Conservation (phyloP, 1,139 yeast species). For the Hyphopichia wangnamkhiaoensis region DNA sequence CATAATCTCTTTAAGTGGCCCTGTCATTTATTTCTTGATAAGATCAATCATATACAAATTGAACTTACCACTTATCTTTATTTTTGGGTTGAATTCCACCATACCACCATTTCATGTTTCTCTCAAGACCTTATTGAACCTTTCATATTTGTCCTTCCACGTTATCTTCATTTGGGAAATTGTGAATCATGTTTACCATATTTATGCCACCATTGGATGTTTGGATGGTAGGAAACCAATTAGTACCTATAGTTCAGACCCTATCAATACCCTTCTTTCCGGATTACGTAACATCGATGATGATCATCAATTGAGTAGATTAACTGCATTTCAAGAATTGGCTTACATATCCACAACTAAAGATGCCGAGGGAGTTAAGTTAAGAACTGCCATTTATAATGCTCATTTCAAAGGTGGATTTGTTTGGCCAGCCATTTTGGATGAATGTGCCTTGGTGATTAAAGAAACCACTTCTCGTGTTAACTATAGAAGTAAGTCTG, state of each 20-base stretch:
- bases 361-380: slow-evolving; percentile 42
- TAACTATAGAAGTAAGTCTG: slow-evolving; percentile 34
- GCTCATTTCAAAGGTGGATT: slow-evolving; percentile 46
- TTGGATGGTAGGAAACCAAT: slow-evolving; percentile 71
- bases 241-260: slow-evolving; percentile 68
- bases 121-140: slow-evolving; percentile 31
- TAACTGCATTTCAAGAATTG: slow-evolving; percentile 76
- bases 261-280: slow-evolving; percentile 68
- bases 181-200: slow-evolving; percentile 62
- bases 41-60: slow-evolving; percentile 49
- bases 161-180: slow-evolving; percentile 58
- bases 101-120: slow-evolving; percentile 39
- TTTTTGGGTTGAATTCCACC: slow-evolving; percentile 36
- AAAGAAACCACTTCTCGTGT: slow-evolving; percentile 46
- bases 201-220: slow-evolving; percentile 83
- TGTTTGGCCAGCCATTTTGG: slow-evolving; percentile 59
- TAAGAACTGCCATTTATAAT: slow-evolving; percentile 56
- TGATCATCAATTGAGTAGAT: slow-evolving; percentile 55
- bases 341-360: slow-evolving; percentile 58
- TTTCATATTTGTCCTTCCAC: slow-evolving; percentile 41
- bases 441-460: slow-evolving; percentile 60
- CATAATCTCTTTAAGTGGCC: slow-evolving; percentile 32
- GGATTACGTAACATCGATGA: slow-evolving; percentile 59
- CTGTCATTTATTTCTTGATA: slow-evolving; percentile 47
- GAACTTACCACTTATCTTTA: slow-evolving; percentile 23